Evolutionary conservation across 2,329 filamentous ascomycete species (phyloP).

Genomic region (Ascochyta clinopodiicola): DNA sequence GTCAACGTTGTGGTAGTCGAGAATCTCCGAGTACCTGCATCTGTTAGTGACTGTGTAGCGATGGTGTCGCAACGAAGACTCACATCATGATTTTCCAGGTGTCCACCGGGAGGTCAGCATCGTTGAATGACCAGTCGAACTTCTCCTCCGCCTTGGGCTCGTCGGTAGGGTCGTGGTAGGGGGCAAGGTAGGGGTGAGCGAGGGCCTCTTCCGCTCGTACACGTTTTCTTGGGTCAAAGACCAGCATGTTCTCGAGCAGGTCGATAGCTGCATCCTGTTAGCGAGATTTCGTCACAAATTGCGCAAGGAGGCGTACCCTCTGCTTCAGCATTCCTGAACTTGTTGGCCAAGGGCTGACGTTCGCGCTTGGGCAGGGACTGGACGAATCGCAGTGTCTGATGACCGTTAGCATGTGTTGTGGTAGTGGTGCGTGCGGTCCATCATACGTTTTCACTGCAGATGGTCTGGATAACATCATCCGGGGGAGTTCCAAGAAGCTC

Average conservation of each 20-base stretch:
- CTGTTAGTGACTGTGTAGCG: constrained; percentile 20
- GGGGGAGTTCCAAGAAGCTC: constrained; percentile 95
- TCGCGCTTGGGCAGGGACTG: constrained; percentile 96
- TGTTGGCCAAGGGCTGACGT: constrained; percentile 81
- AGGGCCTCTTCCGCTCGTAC: constrained; percentile 87
- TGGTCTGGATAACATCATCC: constrained; percentile 97
- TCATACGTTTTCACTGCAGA: constrained; percentile 94
- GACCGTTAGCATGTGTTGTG: constrained; percentile 25
- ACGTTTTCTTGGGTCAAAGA: constrained; percentile 97
- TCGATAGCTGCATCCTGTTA: constrained; percentile 72
- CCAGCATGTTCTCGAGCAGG: constrained; percentile 93
- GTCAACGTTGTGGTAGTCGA: constrained; percentile 97
- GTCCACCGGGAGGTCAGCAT: constrained; percentile 94
- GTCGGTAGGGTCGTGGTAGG: constrained; percentile 96
- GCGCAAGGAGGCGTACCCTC: constrained; percentile 64
- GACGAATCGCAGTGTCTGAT: constrained; percentile 90
- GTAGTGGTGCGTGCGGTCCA: background rate
- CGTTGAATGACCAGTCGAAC: constrained; percentile 99
- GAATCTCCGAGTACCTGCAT: constrained; percentile 93
- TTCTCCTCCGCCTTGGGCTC: constrained; percentile 96
- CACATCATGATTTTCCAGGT: constrained; percentile 99
- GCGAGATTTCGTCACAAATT: background rate
- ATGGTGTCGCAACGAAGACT: constrained; percentile 16
- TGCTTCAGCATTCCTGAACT: constrained; percentile 95
- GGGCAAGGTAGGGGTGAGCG: constrained; percentile 89